Evolutionary conservation across 352 stramenopile genomes (phyloP), one percentile per base, ranked within the genome.

Genomic region (Pythium aristosporum): DNA sequence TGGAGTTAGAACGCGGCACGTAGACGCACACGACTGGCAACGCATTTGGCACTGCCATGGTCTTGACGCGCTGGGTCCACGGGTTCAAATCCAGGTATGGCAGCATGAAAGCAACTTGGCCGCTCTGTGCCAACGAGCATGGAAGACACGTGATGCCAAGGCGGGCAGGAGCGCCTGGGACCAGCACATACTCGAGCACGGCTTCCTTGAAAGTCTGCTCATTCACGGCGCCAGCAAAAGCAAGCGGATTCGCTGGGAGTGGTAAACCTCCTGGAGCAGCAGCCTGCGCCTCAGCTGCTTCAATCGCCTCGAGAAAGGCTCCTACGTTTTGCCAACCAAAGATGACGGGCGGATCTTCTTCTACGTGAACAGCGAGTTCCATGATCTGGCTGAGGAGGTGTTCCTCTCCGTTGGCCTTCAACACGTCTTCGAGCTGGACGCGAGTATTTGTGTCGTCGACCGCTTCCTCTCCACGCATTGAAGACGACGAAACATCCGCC

Each of bases 151-250:
- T 60, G 46, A 34, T 72, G 52, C 42, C 60, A 37, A 68, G 52
- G 57, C 58, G 43, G 64, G 43, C 32, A 59, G 48, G 36, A 61
- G 65, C 59, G 42, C 23, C 47, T 61, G 61, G 44, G 23, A 54
- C 21, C 16, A 37, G 12, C 34, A 43, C 57, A 61, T 72, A 72
- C 8, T 72, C 65, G 43, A 72, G 52, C 58, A 72, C 58, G 47
- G 65, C 65, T 68, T 72, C 52, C 59, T 72, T 68, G 52, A 68
- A 72, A 48, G 49, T 68, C 51, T 64, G 58, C 44, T 61, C 50
- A 2, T 50, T 71, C 57, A 71, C 34, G 53, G n/a, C 51, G 6
- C 3, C 51, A 58, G 43, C 42, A 58, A 67, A 41, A 57, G 16
- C 50, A 63, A 71, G 46, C 21, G 65, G 65, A 63, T 55, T 20